These are phyloP conservation scores for Hypomyces rosellus DNA, from an alignment of 2,329 filamentous ascomycete genomes.

Conservation along the genomic window DNA sequence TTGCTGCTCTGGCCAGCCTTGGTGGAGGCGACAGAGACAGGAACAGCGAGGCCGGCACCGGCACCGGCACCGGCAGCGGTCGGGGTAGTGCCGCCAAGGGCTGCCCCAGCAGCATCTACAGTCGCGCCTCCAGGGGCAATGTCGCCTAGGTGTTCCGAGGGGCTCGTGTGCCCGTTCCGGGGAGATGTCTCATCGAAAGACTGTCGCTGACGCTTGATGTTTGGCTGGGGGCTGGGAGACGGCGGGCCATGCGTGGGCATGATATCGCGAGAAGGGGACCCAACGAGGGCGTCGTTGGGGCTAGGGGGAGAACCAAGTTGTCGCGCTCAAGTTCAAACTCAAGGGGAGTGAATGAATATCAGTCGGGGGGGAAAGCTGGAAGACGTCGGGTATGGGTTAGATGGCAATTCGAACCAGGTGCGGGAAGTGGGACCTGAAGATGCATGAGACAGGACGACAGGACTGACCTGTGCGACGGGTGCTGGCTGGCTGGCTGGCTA, in stretches of 20 bases:
- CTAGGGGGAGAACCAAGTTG: not conserved
- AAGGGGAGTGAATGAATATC: not conserved
- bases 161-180: constrained; percentile 23
- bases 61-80: constrained; percentile 13
- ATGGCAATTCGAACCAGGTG: not conserved
- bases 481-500: not conserved
- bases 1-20: constrained; percentile 55
- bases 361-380: not conserved
- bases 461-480: not conserved
- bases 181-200: constrained; percentile 43
- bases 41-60: constrained; percentile 19
- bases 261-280: constrained; percentile 2
- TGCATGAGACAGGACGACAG: not conserved
- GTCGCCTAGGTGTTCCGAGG: constrained; percentile 24
- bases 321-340: not conserved
- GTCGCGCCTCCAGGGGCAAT: constrained; percentile 18
- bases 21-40: constrained; percentile 20
- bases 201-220: constrained; percentile 49
- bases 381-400: not conserved
- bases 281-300: not conserved
- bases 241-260: constrained; percentile 37
- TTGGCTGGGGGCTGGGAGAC: constrained; percentile 43
- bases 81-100: constrained; percentile 14
- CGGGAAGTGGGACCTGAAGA: not conserved
- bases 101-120: constrained; percentile 8